These are phyloP conservation scores for Coffea humblotiana DNA, from an alignment of 305 asterid genomes.

Conservation along the genomic window DNA sequence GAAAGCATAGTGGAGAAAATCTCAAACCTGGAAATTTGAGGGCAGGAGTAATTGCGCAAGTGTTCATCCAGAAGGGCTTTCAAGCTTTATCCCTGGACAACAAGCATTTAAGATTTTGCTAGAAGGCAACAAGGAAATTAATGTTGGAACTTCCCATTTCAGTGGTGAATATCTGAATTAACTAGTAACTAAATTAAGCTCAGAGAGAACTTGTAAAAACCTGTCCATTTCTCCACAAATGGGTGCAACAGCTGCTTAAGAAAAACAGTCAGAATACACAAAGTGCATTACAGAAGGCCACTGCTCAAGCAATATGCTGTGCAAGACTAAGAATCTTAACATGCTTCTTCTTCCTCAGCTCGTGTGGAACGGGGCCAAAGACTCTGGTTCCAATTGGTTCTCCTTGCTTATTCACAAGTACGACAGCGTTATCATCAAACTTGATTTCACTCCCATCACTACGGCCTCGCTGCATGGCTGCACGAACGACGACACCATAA, in stretches of 20 bases:
- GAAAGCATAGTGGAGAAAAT: background rate
- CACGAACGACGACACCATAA: conserved; percentile 91
- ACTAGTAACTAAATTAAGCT: background rate
- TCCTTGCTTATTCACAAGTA: conserved; percentile 82
- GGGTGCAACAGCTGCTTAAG: background rate
- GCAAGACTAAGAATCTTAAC: conserved; percentile 98
- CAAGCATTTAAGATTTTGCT: background rate
- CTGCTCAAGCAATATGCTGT: conserved; percentile 57
- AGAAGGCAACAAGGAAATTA: background rate
- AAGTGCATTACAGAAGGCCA: background rate
- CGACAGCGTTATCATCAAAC: conserved; percentile 90
- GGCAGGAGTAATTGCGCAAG: background rate
- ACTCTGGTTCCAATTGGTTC: conserved; percentile 94
- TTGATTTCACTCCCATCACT: conserved; percentile 88
- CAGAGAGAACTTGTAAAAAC: background rate
- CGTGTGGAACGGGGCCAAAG: conserved; percentile 92
- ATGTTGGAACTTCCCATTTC: background rate
- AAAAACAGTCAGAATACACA: background rate
- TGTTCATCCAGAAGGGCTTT: background rate
- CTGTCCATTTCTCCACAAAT: background rate
- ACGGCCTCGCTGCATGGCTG: conserved; percentile 85
- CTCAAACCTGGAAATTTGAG: background rate
- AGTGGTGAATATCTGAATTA: background rate
- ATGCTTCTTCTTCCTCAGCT: conserved; percentile 91
- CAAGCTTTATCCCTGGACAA: background rate